phyloP scores from a whole-genome alignment of 106 monocot genomes.

The Dioscorea dumetorum region DNA sequence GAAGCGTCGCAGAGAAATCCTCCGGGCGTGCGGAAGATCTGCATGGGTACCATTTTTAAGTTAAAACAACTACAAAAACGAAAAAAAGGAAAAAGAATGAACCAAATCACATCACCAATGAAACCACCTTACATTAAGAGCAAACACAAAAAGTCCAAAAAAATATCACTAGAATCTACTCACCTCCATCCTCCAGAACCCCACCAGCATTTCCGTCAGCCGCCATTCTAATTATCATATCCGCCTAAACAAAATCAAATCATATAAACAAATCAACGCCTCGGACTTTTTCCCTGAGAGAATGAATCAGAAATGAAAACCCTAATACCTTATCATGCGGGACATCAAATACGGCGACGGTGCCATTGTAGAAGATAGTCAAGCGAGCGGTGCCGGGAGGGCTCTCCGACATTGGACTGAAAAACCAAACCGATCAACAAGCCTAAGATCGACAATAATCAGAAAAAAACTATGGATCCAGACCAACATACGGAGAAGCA shows the following conservation, averaged over 20 bases:
- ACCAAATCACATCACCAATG: not conserved
- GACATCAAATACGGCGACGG: conserved; percentile 20
- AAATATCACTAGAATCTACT: not conserved
- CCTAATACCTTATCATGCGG: conserved; percentile 12
- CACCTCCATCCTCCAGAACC: not conserved
- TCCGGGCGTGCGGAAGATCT: conserved; percentile 23
- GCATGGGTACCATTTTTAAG: not conserved
- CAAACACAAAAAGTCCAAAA: not conserved
- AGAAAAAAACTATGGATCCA: not conserved
- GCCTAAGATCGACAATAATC: not conserved
- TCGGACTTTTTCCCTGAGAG: not conserved
- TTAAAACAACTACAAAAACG: not conserved
- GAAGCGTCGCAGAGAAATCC: conserved; percentile 26
- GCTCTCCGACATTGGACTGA: not conserved
- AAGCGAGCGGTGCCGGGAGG: conserved; percentile 7
- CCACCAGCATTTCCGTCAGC: not conserved
- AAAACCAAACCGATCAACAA: not conserved
- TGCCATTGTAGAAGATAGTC: conserved; percentile 32
- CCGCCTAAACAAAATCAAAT: conserved; percentile 10
- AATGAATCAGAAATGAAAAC: not conserved
- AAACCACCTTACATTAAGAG: too few species aligned
- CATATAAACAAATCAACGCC: not conserved
- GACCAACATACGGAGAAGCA: not conserved
- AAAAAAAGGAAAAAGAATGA: conserved; percentile 1
- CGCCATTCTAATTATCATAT: conserved; percentile 16